Percentiles rank a stretch among this genome's conserved stretches.
Evolutionary conservation across 768 basidiomycete species (phyloP).

Genomic region (Leccinum obscurum): DNA sequence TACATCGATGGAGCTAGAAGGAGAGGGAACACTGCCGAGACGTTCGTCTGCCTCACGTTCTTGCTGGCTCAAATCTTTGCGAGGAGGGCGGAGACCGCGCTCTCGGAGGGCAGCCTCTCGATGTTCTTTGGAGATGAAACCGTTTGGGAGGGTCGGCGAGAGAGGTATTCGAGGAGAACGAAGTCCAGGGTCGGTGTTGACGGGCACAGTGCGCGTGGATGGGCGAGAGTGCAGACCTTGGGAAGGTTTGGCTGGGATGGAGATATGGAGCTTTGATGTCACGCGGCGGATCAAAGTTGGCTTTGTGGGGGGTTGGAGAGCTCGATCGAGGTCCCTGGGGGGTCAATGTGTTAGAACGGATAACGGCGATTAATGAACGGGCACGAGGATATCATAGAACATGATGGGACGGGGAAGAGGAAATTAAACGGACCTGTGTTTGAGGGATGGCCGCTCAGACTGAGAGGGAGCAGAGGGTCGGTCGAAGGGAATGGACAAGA

Average conservation of each 20-base stretch:
- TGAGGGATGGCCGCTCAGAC: not conserved
- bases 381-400: constrained; percentile 2
- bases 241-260: constrained; percentile 18
- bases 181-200: not conserved
- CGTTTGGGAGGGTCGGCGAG: constrained; percentile 23
- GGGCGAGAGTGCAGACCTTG: constrained; percentile 12
- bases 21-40: constrained; percentile 37
- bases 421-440: constrained; percentile 17
- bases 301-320: constrained; percentile 8
- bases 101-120: constrained; percentile 58
- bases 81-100: constrained; percentile 55
- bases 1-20: constrained; percentile 17
- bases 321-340: not conserved
- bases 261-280: constrained; percentile 29
- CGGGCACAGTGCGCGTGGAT: constrained; percentile 13
- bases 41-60: constrained; percentile 45
- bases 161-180: constrained; percentile 3
- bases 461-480: not conserved
- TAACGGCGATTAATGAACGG: not conserved
- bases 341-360: not conserved
- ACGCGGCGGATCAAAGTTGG: constrained; percentile 30
- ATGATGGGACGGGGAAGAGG: not conserved
- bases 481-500: constrained; percentile 1
- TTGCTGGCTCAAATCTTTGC: constrained; percentile 36
- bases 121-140: constrained; percentile 22